Evolutionary conservation across 257 asterid species (phyloP), one percentile per base, ranked within the genome.

Genomic region (Verbena officinalis): DNA sequence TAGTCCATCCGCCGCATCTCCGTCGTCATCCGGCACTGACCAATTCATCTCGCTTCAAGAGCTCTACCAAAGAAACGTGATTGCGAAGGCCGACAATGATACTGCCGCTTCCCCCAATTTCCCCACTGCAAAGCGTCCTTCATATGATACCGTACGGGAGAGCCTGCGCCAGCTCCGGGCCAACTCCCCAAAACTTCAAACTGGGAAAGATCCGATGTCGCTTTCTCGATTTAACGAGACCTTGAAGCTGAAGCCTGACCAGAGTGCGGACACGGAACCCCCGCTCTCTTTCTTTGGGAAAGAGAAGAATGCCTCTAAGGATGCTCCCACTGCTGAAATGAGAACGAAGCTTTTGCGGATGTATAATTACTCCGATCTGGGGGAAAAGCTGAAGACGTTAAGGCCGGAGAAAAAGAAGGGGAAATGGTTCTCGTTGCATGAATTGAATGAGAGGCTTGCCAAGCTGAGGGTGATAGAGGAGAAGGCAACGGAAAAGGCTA

Each of bases 361-460:
- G 31, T 85, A 87, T 48, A 43, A 5, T 20, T 55, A 53, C 52
- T 20, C 49, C 9, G 86, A 84, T 31, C 54, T 87, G 81, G 95
- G 95, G 45, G 63, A 62, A 61, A 77, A 71, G 74, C 75, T 87
- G 69, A 72, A 48, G 67, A 20, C 11, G 64, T 67, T 87, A 71
- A 81, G 95, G 73, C 88, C 92, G 0, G 78, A 80, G 70, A 75
- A 73, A 46, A 75, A 63, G 73, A 69, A 76, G 67, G 80, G 83
- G 73, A 74, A 67, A 20, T 73, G 82, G 87, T 84, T 84, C 67
- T 84, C 92, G 2, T 54, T 84, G 62, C 72, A 67, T 38, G 95
- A 87, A 72, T 73, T 87, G 82, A 82, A 73, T 20, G 85, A 78
- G 59, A 83, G 92, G 65, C 69, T 87, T 30, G 67, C 24, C 5